Conservation (phyloP, 2,329 filamentous ascomycete genomes). For the Colletotrichum karsti region DNA sequence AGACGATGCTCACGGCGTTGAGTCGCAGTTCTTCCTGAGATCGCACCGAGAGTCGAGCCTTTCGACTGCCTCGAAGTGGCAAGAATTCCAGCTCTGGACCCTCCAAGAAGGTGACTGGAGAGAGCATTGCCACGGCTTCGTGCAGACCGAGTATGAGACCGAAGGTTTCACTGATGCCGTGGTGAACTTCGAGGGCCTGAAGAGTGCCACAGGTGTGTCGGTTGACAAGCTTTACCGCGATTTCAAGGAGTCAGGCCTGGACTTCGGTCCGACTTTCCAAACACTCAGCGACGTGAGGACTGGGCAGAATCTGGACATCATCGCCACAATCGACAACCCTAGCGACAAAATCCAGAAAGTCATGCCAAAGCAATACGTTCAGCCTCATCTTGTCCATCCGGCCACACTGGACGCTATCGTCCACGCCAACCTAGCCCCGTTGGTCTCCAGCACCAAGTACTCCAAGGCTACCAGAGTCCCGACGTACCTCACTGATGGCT, state of each 20-base stretch:
- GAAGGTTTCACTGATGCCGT: neutral
- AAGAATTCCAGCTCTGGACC: slow-evolving; percentile 35
- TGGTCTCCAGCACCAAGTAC: neutral
- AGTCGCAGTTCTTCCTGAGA: slow-evolving; percentile 31
- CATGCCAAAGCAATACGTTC: slow-evolving; percentile 34
- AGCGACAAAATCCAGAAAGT: neutral
- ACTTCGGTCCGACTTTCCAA: slow-evolving; percentile 32
- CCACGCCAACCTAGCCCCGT: slow-evolving; percentile 34
- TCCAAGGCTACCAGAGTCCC: slow-evolving; percentile 13
- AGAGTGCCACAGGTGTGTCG: neutral
- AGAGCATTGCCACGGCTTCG: slow-evolving; percentile 37
- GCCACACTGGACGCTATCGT: slow-evolving; percentile 43
- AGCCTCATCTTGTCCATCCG: slow-evolving; percentile 44
- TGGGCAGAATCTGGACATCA: slow-evolving; percentile 1
- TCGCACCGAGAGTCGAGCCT: slow-evolving; percentile 29
- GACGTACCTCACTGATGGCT: slow-evolving; percentile 2
- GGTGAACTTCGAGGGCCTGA: neutral
- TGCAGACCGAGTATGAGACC: slow-evolving; percentile 28
- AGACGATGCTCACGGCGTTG: slow-evolving; percentile 24
- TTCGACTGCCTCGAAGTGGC: slow-evolving; percentile 27
- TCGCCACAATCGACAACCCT: slow-evolving; percentile 17
- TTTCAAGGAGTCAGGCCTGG: slow-evolving; percentile 24
- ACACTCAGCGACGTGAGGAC: slow-evolving; percentile 24
- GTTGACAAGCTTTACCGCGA: slow-evolving; percentile 27
- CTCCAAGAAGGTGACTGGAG: slow-evolving; percentile 31